Base-by-base conservation (phyloP, 306 rosid genomes). In the Morella rubra region DNA sequence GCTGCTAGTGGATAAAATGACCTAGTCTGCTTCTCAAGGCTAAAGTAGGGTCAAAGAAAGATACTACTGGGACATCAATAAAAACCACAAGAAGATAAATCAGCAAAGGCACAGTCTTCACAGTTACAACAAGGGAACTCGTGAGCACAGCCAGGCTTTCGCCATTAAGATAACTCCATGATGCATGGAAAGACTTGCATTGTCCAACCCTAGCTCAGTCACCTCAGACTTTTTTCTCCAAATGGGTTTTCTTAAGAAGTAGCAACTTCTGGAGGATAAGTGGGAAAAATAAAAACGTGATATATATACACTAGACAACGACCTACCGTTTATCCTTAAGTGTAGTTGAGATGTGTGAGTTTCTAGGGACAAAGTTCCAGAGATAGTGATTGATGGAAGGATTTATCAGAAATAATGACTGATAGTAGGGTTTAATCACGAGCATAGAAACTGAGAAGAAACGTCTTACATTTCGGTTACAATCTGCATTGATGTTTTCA, bases 171-270 rank as follows among this genome's bases (percentile, higher is more conserved):
- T 14, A 59, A 45, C 67, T 72, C 22, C 70, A 51, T 71, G 68
- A 62, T 67, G 62, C 78, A 41, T 54, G 53, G 16, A 60, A 51
- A 71, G n/a, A 45, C 65, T 53, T 60, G 40, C 77, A 46, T 78
- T 37, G 19, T 68, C 62, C 68, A 41, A 15, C 32, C 18, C 71
- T 52, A 44, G 41, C 62, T 56, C 46, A 14, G 67, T 52, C 22
- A 67, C 71, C 54, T 69, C 60, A 78, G 14, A 61, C 7, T 12
- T 0, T 61, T 61, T 61, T 16, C 4, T 27, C 14, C 44, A 14
- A 61, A 32, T 32, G 22, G 12, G 18, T 61, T 76, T 61, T 69
- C 82, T 70, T 50, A n/a, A 32, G 13, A 61, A 27, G 74, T 22
- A 52, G 6, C 32, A 13, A 15, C 14, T 32, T 72, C 24, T 13